Evolutionary conservation across 176 grass and related monocot species (phyloP).

Genomic region (Triticum aestivum): DNA sequence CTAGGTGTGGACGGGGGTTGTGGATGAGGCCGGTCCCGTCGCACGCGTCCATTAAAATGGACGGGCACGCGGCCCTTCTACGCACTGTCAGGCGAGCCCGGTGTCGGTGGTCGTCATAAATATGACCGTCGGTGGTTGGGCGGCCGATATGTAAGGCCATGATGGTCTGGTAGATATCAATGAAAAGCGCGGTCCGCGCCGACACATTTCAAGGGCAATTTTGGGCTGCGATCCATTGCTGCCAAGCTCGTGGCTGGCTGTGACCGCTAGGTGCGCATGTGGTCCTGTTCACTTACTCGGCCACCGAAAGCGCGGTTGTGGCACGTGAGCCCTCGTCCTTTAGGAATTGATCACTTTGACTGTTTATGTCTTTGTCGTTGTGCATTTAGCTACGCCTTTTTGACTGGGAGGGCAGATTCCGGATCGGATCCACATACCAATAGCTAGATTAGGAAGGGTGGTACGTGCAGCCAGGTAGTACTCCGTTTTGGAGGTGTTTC

Average conservation of each 20-base stretch:
- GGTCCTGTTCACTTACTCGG: constrained; percentile 12
- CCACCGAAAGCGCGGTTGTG: constrained; percentile 39
- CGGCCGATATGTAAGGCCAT: too few relatives aligned
- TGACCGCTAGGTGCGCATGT: background rate
- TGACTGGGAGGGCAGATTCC: background rate
- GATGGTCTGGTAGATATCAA: too few relatives aligned
- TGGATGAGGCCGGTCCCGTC: too few relatives aligned
- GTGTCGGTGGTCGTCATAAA: too few relatives aligned
- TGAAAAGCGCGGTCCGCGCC: too few relatives aligned
- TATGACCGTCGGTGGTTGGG: too few relatives aligned
- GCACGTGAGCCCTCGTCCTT: constrained; percentile 13
- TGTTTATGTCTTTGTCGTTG: background rate
- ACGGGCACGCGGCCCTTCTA: too few relatives aligned
- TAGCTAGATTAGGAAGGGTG: background rate
- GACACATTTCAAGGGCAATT: too few relatives aligned
- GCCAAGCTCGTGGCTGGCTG: background rate
- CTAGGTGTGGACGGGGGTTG: too few relatives aligned
- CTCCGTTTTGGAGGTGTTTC: too few relatives aligned
- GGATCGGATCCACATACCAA: background rate
- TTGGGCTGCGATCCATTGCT: background rate
- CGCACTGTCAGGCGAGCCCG: too few relatives aligned
- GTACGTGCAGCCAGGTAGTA: background rate
- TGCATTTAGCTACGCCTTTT: background rate
- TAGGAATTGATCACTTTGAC: constrained; percentile 29
- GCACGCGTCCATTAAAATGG: too few relatives aligned